Evolutionary conservation across 495 filamentous ascomycete species (phyloP).

Genomic region (Penicillium argentinense): DNA sequence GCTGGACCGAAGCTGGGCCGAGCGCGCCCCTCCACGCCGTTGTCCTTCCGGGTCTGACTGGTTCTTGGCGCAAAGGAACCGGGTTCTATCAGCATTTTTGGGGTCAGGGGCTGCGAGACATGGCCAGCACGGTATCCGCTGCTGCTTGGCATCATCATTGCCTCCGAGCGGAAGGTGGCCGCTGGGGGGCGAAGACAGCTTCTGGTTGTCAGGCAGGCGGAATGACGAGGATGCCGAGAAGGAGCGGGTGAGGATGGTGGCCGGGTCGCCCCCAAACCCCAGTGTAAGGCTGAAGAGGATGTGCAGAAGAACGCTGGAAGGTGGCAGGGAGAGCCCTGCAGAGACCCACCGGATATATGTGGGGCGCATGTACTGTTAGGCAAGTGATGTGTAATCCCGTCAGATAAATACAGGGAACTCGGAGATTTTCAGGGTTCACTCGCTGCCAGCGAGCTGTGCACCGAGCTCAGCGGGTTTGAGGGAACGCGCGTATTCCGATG

Average conservation of each 20-base stretch:
- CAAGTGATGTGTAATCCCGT: background rate
- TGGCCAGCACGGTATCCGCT: too few species aligned
- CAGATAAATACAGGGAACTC: background rate
- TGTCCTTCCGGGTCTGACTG: background rate
- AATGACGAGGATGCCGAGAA: too few species aligned
- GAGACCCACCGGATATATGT: background rate
- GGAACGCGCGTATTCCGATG: background rate
- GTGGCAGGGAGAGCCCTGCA: too few species aligned
- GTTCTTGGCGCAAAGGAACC: background rate
- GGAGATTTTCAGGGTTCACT: background rate
- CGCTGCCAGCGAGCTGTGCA: too few species aligned
- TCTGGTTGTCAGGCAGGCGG: too few species aligned
- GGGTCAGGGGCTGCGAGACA: background rate
- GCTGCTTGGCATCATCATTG: background rate
- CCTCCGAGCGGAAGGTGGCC: too few species aligned
- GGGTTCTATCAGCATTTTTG: background rate
- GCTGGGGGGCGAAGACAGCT: too few species aligned
- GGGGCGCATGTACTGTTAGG: background rate
- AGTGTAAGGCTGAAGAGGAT: too few species aligned
- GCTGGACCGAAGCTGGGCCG: background rate
- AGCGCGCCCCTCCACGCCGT: background rate
- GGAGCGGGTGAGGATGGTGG: too few species aligned
- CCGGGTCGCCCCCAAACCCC: too few species aligned
- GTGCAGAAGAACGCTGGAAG: too few species aligned
- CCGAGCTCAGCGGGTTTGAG: background rate